phyloP scores from a whole-genome alignment of 129 eudicot species.

The Centrapalus pauciflorus region DNA sequence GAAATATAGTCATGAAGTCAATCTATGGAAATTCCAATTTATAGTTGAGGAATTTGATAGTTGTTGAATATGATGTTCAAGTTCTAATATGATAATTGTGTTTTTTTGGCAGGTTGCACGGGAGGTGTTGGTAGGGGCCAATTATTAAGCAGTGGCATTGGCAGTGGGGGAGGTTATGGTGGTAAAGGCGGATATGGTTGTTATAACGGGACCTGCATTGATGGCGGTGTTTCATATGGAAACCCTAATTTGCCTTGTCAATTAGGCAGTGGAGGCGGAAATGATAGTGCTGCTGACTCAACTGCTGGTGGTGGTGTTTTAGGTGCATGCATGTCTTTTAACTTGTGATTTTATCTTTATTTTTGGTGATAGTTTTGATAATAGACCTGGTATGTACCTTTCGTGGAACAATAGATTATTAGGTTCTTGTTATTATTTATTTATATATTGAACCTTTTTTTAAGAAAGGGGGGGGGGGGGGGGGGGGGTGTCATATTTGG shows the following conservation, averaged over 20 bases:
- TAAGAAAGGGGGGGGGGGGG: too few species aligned
- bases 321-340: conserved; percentile 40
- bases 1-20: neutral
- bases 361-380: neutral
- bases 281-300: conserved; percentile 49
- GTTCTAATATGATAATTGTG: conserved; percentile 1
- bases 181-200: conserved; percentile 87
- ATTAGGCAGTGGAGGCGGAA: conserved; percentile 97
- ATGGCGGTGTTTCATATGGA: conserved; percentile 83
- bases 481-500: neutral
- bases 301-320: conserved; percentile 91
- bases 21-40: neutral
- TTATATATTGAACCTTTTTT: too few species aligned
- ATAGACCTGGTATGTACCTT: neutral
- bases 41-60: neutral
- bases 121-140: conserved; percentile 80
- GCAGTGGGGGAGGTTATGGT: conserved; percentile 96
- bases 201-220: conserved; percentile 49
- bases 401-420: neutral
- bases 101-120: conserved; percentile 56
- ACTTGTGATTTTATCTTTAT: neutral
- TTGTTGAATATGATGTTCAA: neutral
- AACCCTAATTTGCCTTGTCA: conserved; percentile 77
- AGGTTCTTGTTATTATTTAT: too few species aligned
- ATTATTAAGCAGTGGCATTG: conserved; percentile 53